Percentiles rank a stretch among this genome's conserved stretches.
phyloP scores from a whole-genome alignment of 2,329 filamentous ascomycete species.

The Pestalotiopsis fici region DNA sequence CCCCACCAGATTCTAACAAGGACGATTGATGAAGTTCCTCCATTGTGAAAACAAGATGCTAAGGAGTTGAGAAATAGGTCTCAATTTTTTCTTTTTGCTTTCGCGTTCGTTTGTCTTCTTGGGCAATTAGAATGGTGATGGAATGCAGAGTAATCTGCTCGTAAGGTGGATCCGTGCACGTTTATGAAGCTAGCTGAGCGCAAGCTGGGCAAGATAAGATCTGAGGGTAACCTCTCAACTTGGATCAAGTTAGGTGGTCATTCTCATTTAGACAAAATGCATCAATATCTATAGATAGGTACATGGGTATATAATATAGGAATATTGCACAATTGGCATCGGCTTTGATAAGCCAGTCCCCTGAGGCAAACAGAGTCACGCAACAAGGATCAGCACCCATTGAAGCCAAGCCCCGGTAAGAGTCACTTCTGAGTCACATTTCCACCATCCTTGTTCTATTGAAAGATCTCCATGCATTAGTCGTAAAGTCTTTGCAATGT shows the following conservation, averaged over 20 bases:
- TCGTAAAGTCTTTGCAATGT: not conserved
- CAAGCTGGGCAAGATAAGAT: too few species aligned
- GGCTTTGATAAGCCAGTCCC: not conserved
- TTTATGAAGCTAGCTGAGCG: not conserved
- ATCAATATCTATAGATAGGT: not conserved
- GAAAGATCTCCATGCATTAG: not conserved
- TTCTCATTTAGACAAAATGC: not conserved
- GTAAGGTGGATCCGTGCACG: not conserved
- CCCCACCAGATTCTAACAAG: conserved; percentile 33
- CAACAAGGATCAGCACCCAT: not conserved
- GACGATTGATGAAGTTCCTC: not conserved
- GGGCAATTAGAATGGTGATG: not conserved
- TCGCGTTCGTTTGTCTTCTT: not conserved
- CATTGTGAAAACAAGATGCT: not conserved
- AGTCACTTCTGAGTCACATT: not conserved
- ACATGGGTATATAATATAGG: not conserved
- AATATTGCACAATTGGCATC: not conserved
- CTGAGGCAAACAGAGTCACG: not conserved
- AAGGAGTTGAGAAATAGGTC: not conserved
- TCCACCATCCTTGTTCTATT: not conserved
- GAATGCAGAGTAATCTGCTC: not conserved
- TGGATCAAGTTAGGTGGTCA: not conserved
- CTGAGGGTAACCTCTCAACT: too few species aligned
- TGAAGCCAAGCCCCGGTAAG: not conserved
- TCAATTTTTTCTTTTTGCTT: not conserved